These are phyloP conservation scores for Hirschioporus abietinus DNA, from an alignment of 768 basidiomycete species.

Conservation along the genomic window DNA sequence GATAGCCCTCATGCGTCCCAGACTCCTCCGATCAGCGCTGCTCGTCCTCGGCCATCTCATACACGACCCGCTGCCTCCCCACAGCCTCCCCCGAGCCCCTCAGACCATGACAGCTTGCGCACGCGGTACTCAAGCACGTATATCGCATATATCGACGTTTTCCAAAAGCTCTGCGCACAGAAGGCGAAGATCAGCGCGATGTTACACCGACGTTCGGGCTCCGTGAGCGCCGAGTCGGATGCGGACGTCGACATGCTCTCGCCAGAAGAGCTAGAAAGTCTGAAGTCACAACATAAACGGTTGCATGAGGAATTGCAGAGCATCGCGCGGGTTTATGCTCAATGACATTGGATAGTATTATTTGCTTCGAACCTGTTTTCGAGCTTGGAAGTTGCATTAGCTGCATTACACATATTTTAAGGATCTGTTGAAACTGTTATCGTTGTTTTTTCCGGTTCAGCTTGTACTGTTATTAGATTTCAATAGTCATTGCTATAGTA, in stretches of 20 bases:
- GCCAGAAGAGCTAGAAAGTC: slow-evolving; percentile 42
- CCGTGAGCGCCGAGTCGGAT: slow-evolving; percentile 41
- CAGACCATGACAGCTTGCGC: slow-evolving; percentile 48
- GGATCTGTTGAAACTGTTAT: not conserved
- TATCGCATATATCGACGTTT: slow-evolving; percentile 42
- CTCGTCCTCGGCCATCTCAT: not conserved
- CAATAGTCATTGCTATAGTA: not conserved
- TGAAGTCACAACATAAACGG: slow-evolving; percentile 39
- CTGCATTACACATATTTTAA: not conserved
- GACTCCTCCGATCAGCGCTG: not conserved
- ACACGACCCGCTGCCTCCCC: not conserved
- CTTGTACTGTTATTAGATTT: not conserved
- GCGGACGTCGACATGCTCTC: slow-evolving; percentile 51
- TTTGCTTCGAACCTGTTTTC: not conserved
- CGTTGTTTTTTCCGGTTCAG: not conserved
- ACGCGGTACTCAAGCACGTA: slow-evolving; percentile 49
- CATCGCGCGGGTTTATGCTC: slow-evolving; percentile 36
- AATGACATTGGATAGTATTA: not conserved
- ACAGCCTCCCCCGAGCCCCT: slow-evolving; percentile 28
- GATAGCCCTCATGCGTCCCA: not conserved
- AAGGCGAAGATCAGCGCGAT: slow-evolving; percentile 49
- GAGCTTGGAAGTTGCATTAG: not conserved
- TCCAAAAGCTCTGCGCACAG: slow-evolving; percentile 42
- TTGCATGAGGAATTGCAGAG: slow-evolving; percentile 49
- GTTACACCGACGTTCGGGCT: slow-evolving; percentile 32